Percentiles rank a stretch among this genome's conserved stretches.
Evolutionary conservation across 495 filamentous ascomycete species (phyloP).

Genomic region (Xylaria longipes): DNA sequence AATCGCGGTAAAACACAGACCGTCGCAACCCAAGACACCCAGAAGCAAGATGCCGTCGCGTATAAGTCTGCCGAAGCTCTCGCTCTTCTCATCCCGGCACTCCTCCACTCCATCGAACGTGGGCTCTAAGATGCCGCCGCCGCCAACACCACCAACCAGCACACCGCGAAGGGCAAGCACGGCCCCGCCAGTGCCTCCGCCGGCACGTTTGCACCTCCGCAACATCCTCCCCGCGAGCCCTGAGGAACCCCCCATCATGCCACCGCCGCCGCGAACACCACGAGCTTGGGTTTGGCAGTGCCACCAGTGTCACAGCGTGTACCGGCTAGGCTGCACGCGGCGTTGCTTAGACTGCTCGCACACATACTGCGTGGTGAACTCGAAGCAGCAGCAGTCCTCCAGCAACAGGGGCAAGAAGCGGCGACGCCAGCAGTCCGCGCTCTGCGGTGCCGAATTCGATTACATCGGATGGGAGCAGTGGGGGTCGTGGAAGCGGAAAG

Average conservation of each 20-base stretch:
- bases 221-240: constrained; percentile 35
- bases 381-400: neutral
- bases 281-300: constrained; percentile 55
- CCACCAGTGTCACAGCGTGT: constrained; percentile 46
- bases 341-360: constrained; percentile 55
- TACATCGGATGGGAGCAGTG: constrained; percentile 50
- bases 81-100: constrained; percentile 16
- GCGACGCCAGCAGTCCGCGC: constrained; percentile 14
- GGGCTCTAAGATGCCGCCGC: constrained; percentile 45
- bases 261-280: constrained; percentile 38
- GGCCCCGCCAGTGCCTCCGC: constrained; percentile 30
- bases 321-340: constrained; percentile 50
- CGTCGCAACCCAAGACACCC: constrained; percentile 8
- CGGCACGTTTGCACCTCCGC: constrained; percentile 40
- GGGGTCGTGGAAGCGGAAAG: constrained; percentile 47
- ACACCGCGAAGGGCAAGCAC: neutral
- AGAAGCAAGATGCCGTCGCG: constrained; percentile 20
- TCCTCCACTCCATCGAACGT: constrained; percentile 41
- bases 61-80: constrained; percentile 13
- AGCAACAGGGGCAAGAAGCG: constrained; percentile 27
- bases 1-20: constrained; percentile 5
- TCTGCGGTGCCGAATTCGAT: constrained; percentile 49
- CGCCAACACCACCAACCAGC: constrained; percentile 7
- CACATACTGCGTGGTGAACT: constrained; percentile 43
- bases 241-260: constrained; percentile 36